Conservation (phyloP, 306 rosid species). For the Clitoria ternatea region DNA sequence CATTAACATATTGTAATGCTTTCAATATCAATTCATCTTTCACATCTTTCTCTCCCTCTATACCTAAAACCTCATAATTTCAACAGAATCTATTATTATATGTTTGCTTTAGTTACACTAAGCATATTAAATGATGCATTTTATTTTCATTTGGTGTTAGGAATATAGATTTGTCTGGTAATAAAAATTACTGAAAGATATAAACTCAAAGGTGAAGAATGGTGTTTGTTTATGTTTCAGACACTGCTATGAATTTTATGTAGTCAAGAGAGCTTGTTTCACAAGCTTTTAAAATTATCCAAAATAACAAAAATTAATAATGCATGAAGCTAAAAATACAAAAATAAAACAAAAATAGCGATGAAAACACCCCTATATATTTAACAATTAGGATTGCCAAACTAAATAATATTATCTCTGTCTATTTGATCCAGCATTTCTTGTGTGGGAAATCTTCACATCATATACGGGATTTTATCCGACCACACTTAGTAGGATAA, state of each 20-base stretch:
- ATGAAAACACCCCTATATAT: not conserved
- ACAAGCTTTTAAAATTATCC: not conserved
- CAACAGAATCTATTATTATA: not conserved
- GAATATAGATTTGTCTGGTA: not conserved
- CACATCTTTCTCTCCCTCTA: no score
- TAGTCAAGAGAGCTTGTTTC: not conserved
- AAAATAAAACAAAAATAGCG: not conserved
- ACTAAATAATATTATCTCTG: not conserved
- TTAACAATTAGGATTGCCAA: slow-evolving; percentile 3
- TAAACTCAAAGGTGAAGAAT: not conserved
- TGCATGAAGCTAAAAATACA: not conserved
- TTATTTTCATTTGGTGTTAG: not conserved
- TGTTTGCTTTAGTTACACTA: slow-evolving; percentile 1
- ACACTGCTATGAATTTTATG: not conserved
- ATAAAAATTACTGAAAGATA: not conserved
- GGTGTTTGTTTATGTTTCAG: not conserved
- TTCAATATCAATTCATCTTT: no score
- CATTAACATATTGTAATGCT: no score
- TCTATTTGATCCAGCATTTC: not conserved
- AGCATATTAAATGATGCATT: not conserved
- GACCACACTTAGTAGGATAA: no score
- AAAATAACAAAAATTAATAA: not conserved
- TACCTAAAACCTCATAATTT: no score
- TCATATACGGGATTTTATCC: not conserved
- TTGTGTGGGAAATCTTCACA: not conserved